Conservation (phyloP, 495 filamentous ascomycete genomes). For the Lasiosphaeria hispida region DNA sequence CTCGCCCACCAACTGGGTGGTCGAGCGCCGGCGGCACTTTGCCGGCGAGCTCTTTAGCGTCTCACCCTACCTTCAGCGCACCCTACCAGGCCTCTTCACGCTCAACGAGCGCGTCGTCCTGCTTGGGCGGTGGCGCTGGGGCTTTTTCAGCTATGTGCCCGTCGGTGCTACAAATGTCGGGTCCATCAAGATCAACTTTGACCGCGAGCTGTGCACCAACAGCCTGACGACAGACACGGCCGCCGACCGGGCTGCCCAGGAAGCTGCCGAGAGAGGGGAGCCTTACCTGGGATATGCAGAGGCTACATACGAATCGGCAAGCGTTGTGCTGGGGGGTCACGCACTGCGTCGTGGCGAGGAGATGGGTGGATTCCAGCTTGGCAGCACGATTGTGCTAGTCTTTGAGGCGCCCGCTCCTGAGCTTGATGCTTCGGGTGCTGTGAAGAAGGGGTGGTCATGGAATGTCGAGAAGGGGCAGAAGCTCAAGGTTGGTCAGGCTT, state of each 20-base stretch:
- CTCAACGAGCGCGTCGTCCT: slow-evolving; percentile 95
- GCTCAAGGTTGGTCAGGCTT: slow-evolving; percentile 80
- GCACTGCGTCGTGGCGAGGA: slow-evolving; percentile 85
- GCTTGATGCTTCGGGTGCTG: slow-evolving; percentile 62
- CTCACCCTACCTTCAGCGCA: slow-evolving; percentile 88
- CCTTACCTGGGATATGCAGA: slow-evolving; percentile 83
- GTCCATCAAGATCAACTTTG: slow-evolving; percentile 96
- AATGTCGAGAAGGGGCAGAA: slow-evolving; percentile 77
- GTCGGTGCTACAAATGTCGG: slow-evolving; percentile 99
- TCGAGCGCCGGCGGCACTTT: slow-evolving; percentile 87
- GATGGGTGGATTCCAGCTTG: slow-evolving; percentile 97
- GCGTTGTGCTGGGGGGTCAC: slow-evolving; percentile 73
- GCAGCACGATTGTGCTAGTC: slow-evolving; percentile 91
- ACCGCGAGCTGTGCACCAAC: slow-evolving; percentile 91
- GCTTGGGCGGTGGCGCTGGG: slow-evolving; percentile 91
- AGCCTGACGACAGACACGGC: slow-evolving; percentile 84
- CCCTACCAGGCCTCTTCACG: slow-evolving; percentile 89
- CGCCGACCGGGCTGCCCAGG: slow-evolving; percentile 75
- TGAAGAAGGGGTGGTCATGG: slow-evolving; percentile 73
- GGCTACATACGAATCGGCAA: slow-evolving; percentile 81
- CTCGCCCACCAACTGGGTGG: slow-evolving; percentile 90
- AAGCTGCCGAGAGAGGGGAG: slow-evolving; percentile 72
- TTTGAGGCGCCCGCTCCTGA: slow-evolving; percentile 85
- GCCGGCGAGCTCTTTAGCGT: slow-evolving; percentile 94
- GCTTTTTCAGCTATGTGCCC: slow-evolving; percentile 93